Conservation (phyloP, 2,329 filamentous ascomycete species). For the Amauroascus verrucosus region DNA sequence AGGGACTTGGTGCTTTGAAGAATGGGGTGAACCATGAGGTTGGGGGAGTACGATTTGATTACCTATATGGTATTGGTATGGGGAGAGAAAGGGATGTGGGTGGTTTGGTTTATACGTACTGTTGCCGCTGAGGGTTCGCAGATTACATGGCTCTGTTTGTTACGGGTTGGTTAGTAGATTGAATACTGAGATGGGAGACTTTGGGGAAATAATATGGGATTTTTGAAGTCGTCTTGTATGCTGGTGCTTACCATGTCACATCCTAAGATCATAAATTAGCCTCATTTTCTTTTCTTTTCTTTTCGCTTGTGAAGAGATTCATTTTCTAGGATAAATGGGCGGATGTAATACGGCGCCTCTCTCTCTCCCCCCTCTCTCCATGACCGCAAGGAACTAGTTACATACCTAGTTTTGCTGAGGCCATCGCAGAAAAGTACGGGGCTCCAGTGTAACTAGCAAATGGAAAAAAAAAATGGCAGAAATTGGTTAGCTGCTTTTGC, state of each 20-base stretch:
- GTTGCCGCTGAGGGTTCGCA: constrained; percentile 78
- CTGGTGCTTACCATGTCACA: constrained; percentile 64
- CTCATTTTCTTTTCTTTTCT: not conserved
- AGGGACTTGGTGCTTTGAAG: constrained; percentile 62
- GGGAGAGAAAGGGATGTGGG: not conserved
- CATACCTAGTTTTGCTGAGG: constrained; percentile 71
- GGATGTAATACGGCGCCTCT: too few relatives aligned
- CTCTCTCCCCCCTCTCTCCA: too few relatives aligned
- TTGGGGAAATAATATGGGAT: not conserved
- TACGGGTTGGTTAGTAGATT: not conserved
- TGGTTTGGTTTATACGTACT: constrained; percentile 21
- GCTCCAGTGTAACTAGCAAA: constrained; percentile 71
- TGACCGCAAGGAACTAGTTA: too few relatives aligned
- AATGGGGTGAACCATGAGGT: constrained; percentile 95
- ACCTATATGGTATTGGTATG: constrained; percentile 58
- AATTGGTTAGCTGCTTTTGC: too few relatives aligned
- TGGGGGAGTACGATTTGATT: constrained; percentile 96
- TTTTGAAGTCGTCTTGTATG: not conserved
- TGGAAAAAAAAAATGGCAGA: not conserved
- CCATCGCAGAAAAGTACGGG: constrained; percentile 96
- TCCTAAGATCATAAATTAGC: constrained; percentile 22
- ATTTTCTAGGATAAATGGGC: too few relatives aligned
- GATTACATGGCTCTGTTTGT: constrained; percentile 67
- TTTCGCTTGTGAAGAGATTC: too few relatives aligned
- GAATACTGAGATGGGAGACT: not conserved